Evolutionary conservation across 257 asterid species (phyloP).

Genomic region (Solanum appendiculatum): DNA sequence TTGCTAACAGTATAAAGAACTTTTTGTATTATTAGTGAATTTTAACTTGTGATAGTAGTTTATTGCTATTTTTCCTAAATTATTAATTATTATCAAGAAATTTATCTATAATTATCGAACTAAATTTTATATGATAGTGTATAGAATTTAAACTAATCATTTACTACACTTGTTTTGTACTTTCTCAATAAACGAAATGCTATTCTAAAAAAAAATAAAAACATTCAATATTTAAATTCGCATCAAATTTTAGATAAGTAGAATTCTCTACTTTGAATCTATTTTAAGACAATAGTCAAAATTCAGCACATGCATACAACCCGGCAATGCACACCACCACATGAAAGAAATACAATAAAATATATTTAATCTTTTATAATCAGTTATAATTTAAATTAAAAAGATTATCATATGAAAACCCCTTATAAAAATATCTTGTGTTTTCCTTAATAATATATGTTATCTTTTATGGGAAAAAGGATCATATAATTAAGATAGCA

Average conservation of each 20-base stretch:
- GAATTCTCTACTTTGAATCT: background rate
- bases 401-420: background rate
- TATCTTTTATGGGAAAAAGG: background rate
- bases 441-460: background rate
- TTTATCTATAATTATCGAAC: background rate
- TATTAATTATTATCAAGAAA: background rate
- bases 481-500: too few relatives aligned
- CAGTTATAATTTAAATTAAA: background rate
- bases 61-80: background rate
- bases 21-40: too few relatives aligned
- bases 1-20: too few relatives aligned
- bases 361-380: background rate
- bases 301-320: background rate
- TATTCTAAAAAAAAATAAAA: background rate
- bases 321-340: background rate
- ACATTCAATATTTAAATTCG: background rate
- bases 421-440: background rate
- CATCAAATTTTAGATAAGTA: background rate
- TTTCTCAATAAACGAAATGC: background rate
- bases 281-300: background rate
- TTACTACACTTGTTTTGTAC: background rate
- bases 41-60: background rate
- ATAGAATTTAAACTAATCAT: background rate
- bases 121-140: background rate
- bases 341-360: background rate